A percentile compares a stretch with the other conserved stretches of the same genome.
phyloP scores from a whole-genome alignment of 176 grass and related monocot species.

The Carex scoparia region DNA sequence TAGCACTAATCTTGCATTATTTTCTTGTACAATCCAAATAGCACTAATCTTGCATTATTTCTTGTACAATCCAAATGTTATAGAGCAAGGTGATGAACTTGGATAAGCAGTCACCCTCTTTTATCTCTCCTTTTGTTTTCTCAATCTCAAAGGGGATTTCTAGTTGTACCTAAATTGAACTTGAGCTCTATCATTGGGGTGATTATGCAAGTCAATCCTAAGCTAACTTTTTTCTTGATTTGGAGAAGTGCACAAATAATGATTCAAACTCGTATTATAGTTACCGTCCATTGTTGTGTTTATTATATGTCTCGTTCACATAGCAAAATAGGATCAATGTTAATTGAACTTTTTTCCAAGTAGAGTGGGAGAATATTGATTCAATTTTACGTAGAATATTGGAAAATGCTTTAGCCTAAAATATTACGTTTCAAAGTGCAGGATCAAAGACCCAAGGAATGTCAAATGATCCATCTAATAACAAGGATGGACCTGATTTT shows the following conservation, averaged over 20 bases:
- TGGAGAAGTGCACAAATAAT: too few relatives aligned
- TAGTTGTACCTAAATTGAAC: too few relatives aligned
- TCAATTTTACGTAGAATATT: neutral
- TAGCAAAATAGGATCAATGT: neutral
- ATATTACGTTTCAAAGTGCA: neutral
- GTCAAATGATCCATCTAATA: conserved; percentile 27
- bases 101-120: too few relatives aligned
- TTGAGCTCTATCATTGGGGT: too few relatives aligned
- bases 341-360: neutral
- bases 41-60: too few relatives aligned
- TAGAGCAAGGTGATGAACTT: too few relatives aligned
- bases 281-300: neutral
- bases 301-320: neutral
- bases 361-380: neutral
- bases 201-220: too few relatives aligned
- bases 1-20: too few relatives aligned
- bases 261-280: neutral
- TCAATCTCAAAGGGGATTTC: neutral
- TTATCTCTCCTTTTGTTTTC: too few relatives aligned
- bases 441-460: neutral
- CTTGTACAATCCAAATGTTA: too few relatives aligned
- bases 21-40: too few relatives aligned
- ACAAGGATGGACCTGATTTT: conserved; percentile 36
- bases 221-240: too few relatives aligned
- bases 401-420: neutral